Evolutionary conservation across 345 rosid species (phyloP), one percentile per base, ranked within the genome.

Genomic region (Pelargonium nanum): DNA sequence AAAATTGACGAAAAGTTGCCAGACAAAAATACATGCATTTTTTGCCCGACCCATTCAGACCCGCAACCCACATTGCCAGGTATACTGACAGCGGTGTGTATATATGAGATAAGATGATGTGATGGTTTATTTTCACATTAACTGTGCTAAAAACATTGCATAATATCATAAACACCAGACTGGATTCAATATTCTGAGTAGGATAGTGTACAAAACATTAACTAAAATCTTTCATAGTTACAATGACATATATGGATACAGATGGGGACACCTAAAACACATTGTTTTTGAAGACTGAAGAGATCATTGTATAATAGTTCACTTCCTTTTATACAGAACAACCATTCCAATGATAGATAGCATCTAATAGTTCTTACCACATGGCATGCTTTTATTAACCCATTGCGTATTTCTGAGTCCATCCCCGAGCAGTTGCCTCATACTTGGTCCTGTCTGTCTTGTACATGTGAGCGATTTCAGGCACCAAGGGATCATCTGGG

Each of bases 341-440:
- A 40, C 16, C 48, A 40, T 9, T 12, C 40, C 40, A 30, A 30
- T 30, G 6, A 15, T 9, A 40, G 48, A 40, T 40, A 15, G 15
- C 15, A 40, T 40, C 7, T 28, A 28, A 3, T 28, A 28, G 32
- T 28, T 28, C 32, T 28, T 7, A 28, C 32, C 7, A 28, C 32
- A 28, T 2, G 7, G 7, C 32, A 28, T 28, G 32, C 48, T 12
- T n/a, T n/a, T n/a, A n/a, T 1, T 20, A 58, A 5, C 77, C 77
- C 81, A 77, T 77, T 21, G 77, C 77, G 17, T 77, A 77, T 70
- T 73, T 77, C 45, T 70, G 75, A 32, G 75, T 77, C 81, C 81
- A 77, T 67, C 73, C 70, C 19, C 73, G 75, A 0, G 77, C 81
- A 67, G 68, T 70, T 4, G 72, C 60, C 56, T 70, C 77, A 60